Base-by-base conservation (phyloP, 352 stramenopile genomes). In the Plasmopara muralis region DNA sequence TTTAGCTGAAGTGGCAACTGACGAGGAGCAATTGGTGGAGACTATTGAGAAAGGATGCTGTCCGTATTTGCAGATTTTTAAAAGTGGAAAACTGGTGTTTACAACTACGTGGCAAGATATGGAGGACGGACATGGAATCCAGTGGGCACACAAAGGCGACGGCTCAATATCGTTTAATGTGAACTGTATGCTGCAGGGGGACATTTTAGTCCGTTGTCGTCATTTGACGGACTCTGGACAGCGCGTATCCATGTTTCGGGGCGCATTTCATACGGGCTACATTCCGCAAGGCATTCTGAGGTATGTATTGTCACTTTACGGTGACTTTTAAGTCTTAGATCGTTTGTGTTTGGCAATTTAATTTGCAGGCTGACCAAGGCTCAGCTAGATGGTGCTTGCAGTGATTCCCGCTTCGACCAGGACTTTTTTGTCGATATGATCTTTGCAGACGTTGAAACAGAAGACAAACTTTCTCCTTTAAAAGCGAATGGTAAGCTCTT, bases 21-120 rank as follows among this genome's bases (percentile, higher is more conserved):
- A 66, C 5, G 59, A 82, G 30, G 71, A 74, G 29, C 72, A 87
- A 33, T 48, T 82, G 35, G 53, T 82, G 8, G 83, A 93, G 50
- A 68, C 70, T 10, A 51, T 85, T 1, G 76, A 89, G 61, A 71
- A 95, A 55, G 96, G 95, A 6, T 99, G 95, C 70, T 96, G 90
- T 53, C 96, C 96, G 40, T 98, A 98, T 66, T 55, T 99, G 35
- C 96, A 99, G 77, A 87, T 99, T 56, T 99, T 98, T 72, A 98
- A 98, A 70, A 85, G 77, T 12, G 96, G 96, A 25, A 95, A 97
- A 60, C 68, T 98, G 6, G 83, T 98, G 2, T 97, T 97, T 62
- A 98, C 93, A 20, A 96, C 94, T 13, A 95, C 88, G 10, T 95
- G 81, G 77, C 66, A 64, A 9, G 83, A 95, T 53, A 87, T 89